These are phyloP conservation scores for Pseudogymnoascus sp. DNA, from an alignment of 2,329 filamentous ascomycete species.

Conservation along the genomic window DNA sequence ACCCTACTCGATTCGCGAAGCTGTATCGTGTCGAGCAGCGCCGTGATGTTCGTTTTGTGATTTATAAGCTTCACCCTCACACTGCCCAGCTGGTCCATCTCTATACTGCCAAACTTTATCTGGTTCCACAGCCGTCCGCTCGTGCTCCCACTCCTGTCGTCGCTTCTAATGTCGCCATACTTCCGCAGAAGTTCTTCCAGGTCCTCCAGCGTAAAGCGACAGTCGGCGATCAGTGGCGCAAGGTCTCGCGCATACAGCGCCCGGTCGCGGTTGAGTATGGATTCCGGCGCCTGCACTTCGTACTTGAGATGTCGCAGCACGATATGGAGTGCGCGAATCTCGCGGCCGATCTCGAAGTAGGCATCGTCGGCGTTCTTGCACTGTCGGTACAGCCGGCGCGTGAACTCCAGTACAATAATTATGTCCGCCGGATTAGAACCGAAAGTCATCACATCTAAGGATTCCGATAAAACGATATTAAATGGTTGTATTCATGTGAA, in stretches of 20 bases:
- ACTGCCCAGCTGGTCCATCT: conserved; percentile 26
- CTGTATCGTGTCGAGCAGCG: conserved; percentile 52
- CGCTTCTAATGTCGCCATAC: conserved; percentile 27
- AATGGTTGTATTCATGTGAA: conserved; percentile 3
- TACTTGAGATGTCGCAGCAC: conserved; percentile 51
- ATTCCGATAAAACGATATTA: conserved; percentile 3
- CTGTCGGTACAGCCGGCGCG: conserved; percentile 48
- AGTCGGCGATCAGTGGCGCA: conserved; percentile 46
- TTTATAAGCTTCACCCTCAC: conserved; percentile 39
- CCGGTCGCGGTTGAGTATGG: conserved; percentile 42
- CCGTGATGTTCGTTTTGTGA: conserved; percentile 46
- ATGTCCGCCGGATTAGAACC: conserved; percentile 35
- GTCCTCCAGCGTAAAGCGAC: conserved; percentile 47
- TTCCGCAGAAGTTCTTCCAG: conserved; percentile 47
- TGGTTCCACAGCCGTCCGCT: conserved; percentile 21
- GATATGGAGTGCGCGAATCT: conserved; percentile 47
- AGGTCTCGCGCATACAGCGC: conserved; percentile 44
- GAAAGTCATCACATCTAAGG: conserved; percentile 24
- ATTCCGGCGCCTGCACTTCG: conserved; percentile 51
- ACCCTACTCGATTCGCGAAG: conserved; percentile 40
- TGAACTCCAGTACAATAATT: conserved; percentile 49
- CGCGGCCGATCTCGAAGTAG: conserved; percentile 43
- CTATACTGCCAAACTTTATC: conserved; percentile 25
- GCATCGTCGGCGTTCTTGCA: conserved; percentile 38
- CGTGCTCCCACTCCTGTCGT: conserved; percentile 14